Conservation (phyloP, 352 stramenopile genomes). For the Phytophthora fragariae region DNA sequence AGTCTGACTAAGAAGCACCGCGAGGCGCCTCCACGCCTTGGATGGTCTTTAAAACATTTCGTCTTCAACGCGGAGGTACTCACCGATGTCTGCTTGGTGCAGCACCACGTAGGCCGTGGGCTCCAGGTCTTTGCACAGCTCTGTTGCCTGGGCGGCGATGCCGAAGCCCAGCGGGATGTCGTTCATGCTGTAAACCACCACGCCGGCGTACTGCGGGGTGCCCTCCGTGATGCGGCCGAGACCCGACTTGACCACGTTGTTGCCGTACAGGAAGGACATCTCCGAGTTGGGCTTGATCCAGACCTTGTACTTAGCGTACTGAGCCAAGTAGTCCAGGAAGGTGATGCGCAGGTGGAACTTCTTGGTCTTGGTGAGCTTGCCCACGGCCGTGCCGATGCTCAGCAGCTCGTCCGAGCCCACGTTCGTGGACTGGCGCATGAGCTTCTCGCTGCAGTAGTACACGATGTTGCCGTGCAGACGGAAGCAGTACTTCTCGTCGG, state of each 20-base stretch:
- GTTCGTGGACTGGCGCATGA: slow-evolving; percentile 97
- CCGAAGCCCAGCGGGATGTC: slow-evolving; percentile 99
- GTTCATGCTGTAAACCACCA: slow-evolving; percentile 99
- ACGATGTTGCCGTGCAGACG: slow-evolving; percentile 97
- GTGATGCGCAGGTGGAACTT: slow-evolving; percentile 99
- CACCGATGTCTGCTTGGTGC: slow-evolving; percentile 99
- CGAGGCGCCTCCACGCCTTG: background rate
- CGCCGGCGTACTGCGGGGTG: slow-evolving; percentile 98
- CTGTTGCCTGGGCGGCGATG: slow-evolving; percentile 95
- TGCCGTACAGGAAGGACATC: slow-evolving; percentile 99
- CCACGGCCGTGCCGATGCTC: slow-evolving; percentile 97
- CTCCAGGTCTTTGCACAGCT: slow-evolving; percentile 96
- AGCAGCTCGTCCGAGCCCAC: slow-evolving; percentile 96
- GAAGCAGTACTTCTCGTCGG: slow-evolving; percentile 98
- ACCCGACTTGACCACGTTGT: slow-evolving; percentile 98
- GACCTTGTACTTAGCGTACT: slow-evolving; percentile 99
- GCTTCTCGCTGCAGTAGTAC: slow-evolving; percentile 97
- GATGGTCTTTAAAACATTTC: slow-evolving; percentile 93
- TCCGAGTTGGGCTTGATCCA: slow-evolving; percentile 99
- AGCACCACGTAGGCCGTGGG: slow-evolving; percentile 98
- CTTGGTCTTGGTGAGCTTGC: slow-evolving; percentile 99
- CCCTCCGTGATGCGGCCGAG: slow-evolving; percentile 98
- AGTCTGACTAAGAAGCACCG: slow-evolving; percentile 19
- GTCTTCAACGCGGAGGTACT: slow-evolving; percentile 99
- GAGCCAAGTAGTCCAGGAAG: slow-evolving; percentile 97